phyloP scores from a whole-genome alignment of 306 rosid species.

The Lathyrus tuberosus region DNA sequence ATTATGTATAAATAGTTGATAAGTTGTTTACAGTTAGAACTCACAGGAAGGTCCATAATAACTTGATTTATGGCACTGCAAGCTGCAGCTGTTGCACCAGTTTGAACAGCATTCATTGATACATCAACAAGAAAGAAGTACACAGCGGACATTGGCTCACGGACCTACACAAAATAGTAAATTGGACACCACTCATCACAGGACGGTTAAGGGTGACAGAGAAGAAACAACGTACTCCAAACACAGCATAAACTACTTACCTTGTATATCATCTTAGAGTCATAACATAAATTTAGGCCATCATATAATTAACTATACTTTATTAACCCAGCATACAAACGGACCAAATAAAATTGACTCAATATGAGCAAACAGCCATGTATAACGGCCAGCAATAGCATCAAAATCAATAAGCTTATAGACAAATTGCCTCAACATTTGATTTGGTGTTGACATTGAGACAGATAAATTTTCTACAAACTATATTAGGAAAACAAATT shows the following conservation, averaged over 20 bases:
- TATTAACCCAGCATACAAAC: constrained; percentile 20
- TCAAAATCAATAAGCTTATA: constrained; percentile 7
- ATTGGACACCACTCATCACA: constrained; percentile 30
- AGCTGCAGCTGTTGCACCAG: constrained; percentile 99
- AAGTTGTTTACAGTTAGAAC: constrained; percentile 44
- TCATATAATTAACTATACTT: constrained; percentile 1
- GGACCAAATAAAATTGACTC: constrained; percentile 9
- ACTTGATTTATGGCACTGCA: constrained; percentile 98
- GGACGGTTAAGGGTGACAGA: background rate
- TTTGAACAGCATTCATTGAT: constrained; percentile 94
- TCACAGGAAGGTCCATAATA: constrained; percentile 91
- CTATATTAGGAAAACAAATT: background rate
- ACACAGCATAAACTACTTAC: constrained; percentile 23
- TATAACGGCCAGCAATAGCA: constrained; percentile 17
- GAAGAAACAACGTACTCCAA: constrained; percentile 7
- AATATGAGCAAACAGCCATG: constrained; percentile 16
- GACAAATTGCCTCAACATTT: constrained; percentile 14
- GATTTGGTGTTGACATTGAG: background rate
- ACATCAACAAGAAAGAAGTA: constrained; percentile 96
- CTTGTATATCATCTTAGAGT: constrained; percentile 14
- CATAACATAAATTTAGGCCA: constrained; percentile 23
- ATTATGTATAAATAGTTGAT: constrained; percentile 25
- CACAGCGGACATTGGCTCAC: constrained; percentile 98
- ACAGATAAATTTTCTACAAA: background rate
- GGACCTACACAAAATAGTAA: constrained; percentile 61